These are phyloP conservation scores for Didymellaceae sp. DNA, from an alignment of 2,329 filamentous ascomycete species.

Conservation along the genomic window DNA sequence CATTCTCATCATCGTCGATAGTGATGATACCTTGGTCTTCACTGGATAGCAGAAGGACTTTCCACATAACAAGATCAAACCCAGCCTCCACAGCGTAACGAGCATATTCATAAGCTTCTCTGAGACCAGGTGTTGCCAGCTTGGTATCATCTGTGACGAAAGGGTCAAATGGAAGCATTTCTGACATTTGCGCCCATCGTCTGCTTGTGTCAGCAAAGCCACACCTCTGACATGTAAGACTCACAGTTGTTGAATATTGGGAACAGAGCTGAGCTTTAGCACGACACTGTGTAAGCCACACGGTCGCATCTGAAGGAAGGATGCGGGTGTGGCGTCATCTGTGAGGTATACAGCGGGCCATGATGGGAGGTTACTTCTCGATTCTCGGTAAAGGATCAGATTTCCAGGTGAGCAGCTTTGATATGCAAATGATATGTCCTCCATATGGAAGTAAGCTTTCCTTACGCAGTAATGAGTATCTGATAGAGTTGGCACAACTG, in stretches of 20 bases:
- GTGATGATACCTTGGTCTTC: background rate
- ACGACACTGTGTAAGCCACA: conserved; percentile 17
- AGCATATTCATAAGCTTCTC: conserved; percentile 19
- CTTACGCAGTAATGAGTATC: too few species aligned
- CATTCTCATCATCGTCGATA: background rate
- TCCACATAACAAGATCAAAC: conserved; percentile 22
- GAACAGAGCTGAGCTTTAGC: background rate
- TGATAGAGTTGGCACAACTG: too few species aligned
- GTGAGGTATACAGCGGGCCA: conserved; percentile 18
- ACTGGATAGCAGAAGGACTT: background rate
- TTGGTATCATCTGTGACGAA: background rate
- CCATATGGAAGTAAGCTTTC: too few species aligned
- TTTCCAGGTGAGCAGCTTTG: background rate
- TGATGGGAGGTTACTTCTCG: background rate
- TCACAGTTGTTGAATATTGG: background rate
- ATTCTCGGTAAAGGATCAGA: conserved; percentile 1
- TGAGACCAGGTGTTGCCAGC: conserved; percentile 13
- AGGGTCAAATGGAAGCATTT: conserved; percentile 25
- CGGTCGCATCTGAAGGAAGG: conserved; percentile 17
- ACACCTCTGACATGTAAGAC: background rate
- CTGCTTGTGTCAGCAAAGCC: conserved; percentile 19
- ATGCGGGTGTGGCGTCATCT: conserved; percentile 24
- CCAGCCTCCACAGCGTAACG: background rate
- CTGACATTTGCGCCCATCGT: conserved; percentile 25
- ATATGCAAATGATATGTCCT: background rate